Evolutionary conservation across 2,329 filamentous ascomycete genomes (phyloP), one percentile per base, ranked within the genome.

Genomic region (Dothidotthia symphoricarpi): DNA sequence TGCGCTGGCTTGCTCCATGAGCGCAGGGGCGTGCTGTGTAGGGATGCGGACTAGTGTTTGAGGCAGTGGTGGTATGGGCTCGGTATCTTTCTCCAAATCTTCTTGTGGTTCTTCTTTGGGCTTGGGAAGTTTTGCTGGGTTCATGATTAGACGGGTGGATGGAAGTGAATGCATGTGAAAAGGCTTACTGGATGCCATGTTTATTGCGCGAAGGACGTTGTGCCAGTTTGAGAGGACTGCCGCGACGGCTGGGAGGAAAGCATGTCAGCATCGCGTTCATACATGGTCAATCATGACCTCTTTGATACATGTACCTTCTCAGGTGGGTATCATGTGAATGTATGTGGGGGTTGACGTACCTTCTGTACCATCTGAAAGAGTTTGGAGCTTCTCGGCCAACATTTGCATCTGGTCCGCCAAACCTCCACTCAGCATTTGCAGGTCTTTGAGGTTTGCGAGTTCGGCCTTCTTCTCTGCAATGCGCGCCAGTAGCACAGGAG

Each of bases 141-240:
- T n/a, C n/a, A 10, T 25, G 17, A 41, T 57, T 42, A 60, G 47
- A 40, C 31, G n/a, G n/a, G 31, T 25, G 27, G 15, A 28, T 24
- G 12, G 29, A 16, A 37, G 24, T 4, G 34, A 22, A 24, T 26
- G 26, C 9, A 22, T 6, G 17, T n/a, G 3, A 37, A 13, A 39
- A 15, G 17, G 70, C 81, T 59, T 75, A 90, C 86, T 77, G 43
- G 85, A 90, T 45, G 88, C 88, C 85, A 93, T 90, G 59, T 85
- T 85, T 59, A 94, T 90, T 28, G 86, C 86, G 49, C 85, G 77
- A 43, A 94, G 75, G 49, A 94, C 87, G 55, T 88, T 90, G 66
- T 90, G 85, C 88, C 88, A 94, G 64, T 93, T 94, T 36, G 83
- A 80, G 62, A 94, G 74, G 15, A 94, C 87, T n/a, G 83, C 78